A percentile compares a stretch with the other conserved stretches of the same genome.
These are phyloP conservation scores for Magnusiomyces fungicola DNA, from an alignment of 1,139 yeast species.

Conservation along the genomic window DNA sequence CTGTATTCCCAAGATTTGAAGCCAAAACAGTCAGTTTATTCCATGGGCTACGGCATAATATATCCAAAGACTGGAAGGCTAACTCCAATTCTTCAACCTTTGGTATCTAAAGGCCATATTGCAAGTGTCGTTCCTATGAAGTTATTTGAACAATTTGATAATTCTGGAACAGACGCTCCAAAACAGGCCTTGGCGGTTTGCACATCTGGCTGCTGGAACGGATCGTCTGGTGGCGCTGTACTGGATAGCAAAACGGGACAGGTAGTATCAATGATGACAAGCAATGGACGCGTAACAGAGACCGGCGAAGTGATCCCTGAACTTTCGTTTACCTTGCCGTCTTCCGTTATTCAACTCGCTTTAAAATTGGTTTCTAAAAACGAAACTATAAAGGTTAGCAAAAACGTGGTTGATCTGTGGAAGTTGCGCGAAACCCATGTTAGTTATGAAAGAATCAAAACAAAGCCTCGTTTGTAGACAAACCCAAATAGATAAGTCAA, in stretches of 20 bases:
- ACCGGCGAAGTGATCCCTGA: conserved; percentile 40
- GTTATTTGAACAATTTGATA: conserved; percentile 1
- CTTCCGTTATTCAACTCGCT: conserved; percentile 25
- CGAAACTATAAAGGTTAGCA: conserved; percentile 2
- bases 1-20: conserved; percentile 14
- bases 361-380: conserved; percentile 17
- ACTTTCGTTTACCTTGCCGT: conserved; percentile 41
- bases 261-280: conserved; percentile 53
- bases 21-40: conserved; percentile 37
- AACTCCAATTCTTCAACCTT: conserved; percentile 32
- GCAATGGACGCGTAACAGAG: conserved; percentile 45
- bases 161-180: not conserved
- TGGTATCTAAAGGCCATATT: conserved; percentile 42
- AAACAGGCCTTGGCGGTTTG: conserved; percentile 41
- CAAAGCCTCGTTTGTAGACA: too few relatives aligned
- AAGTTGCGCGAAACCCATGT: conserved; percentile 13
- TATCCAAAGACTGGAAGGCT: conserved; percentile 22
- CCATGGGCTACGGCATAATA: conserved; percentile 56
- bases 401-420: conserved; percentile 11
- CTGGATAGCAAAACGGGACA: conserved; percentile 32
- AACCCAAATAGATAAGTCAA: too few relatives aligned
- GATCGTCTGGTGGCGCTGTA: conserved; percentile 68
- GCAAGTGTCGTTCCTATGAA: conserved; percentile 28
- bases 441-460: conserved; percentile 1
- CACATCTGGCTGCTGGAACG: conserved; percentile 67